A percentile compares a stretch with the other conserved stretches of the same genome.
phyloP scores from a whole-genome alignment of 139 green algal genomes.

The Closterium sp. region DNA sequence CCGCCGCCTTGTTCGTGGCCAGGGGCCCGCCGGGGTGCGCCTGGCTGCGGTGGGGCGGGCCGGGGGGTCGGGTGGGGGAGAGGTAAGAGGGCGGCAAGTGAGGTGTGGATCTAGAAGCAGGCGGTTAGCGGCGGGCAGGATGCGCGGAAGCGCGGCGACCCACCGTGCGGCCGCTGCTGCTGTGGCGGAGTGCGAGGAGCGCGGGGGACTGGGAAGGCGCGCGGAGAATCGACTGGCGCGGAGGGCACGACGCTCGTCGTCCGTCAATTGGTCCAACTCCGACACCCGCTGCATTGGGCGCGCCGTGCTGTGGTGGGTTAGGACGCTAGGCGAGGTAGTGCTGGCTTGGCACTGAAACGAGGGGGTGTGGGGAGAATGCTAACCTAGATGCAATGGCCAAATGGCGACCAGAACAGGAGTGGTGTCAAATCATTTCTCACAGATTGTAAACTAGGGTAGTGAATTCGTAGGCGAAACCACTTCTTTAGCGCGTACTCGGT shows the following conservation, averaged over 20 bases:
- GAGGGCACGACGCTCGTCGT: constrained; percentile 20
- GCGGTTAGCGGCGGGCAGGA: background rate
- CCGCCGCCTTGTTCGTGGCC: constrained; percentile 47
- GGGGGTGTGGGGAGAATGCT: too few species aligned
- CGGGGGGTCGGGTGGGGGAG: too few species aligned
- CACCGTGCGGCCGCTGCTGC: background rate
- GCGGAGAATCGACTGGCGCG: constrained; percentile 20
- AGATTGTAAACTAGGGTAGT: too few species aligned
- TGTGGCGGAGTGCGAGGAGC: background rate
- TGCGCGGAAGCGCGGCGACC: background rate
- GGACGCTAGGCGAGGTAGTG: too few species aligned
- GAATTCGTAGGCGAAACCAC: too few species aligned
- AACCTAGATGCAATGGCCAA: too few species aligned
- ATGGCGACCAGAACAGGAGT: too few species aligned
- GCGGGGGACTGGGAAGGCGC: background rate
- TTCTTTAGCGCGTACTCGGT: too few species aligned
- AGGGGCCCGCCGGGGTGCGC: constrained; percentile 46
- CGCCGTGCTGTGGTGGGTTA: background rate
- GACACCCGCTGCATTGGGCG: background rate
- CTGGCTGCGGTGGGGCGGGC: background rate
- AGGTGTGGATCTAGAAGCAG: background rate
- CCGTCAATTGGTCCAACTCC: constrained; percentile 2
- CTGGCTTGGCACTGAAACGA: too few species aligned
- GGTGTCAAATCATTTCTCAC: too few species aligned
- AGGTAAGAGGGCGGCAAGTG: background rate